These are phyloP conservation scores for Heliocybe sulcata DNA, from an alignment of 1,284 basidiomycete genomes.

Conservation along the genomic window DNA sequence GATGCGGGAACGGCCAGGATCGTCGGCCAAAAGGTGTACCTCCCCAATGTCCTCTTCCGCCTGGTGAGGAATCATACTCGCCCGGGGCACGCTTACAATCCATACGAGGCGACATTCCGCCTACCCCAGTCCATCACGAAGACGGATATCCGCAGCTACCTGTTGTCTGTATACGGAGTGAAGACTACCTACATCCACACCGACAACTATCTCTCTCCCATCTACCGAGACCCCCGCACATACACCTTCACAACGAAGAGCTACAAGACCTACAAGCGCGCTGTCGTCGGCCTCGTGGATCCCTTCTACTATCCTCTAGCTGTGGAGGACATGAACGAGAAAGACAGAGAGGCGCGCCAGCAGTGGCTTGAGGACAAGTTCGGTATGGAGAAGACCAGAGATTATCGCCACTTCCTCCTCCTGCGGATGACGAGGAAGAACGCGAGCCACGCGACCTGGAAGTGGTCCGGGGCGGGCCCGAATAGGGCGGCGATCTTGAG, in stretches of 20 bases:
- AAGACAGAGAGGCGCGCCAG: slow-evolving; percentile 46
- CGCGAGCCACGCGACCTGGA: slow-evolving; percentile 37
- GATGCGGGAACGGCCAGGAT: slow-evolving; percentile 38
- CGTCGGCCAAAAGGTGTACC: slow-evolving; percentile 78
- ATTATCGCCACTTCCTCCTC: slow-evolving; percentile 34
- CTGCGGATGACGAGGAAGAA: slow-evolving; percentile 40
- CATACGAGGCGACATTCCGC: slow-evolving; percentile 92
- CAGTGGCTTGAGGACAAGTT: slow-evolving; percentile 56
- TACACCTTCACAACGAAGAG: slow-evolving; percentile 12
- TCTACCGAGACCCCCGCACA: slow-evolving; percentile 26
- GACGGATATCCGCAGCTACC: slow-evolving; percentile 85
- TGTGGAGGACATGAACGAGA: slow-evolving; percentile 62
- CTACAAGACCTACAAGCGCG: slow-evolving; percentile 74
- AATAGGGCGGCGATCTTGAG: slow-evolving; percentile 36
- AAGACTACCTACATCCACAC: slow-evolving; percentile 91
- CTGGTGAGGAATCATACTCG: slow-evolving; percentile 83
- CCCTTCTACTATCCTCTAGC: slow-evolving; percentile 89
- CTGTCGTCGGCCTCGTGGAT: slow-evolving; percentile 81
- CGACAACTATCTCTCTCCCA: slow-evolving; percentile 72
- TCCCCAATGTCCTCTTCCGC: slow-evolving; percentile 83
- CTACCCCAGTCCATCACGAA: slow-evolving; percentile 85
- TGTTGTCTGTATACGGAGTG: slow-evolving; percentile 79
- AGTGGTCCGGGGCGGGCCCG: slow-evolving; percentile 21
- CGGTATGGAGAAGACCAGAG: slow-evolving; percentile 33
- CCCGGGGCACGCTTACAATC: slow-evolving; percentile 79